Percentiles rank a stretch among this genome's conserved stretches.
Evolutionary conservation across 2,329 filamentous ascomycete species (phyloP).

Genomic region (Cadophora malorum): DNA sequence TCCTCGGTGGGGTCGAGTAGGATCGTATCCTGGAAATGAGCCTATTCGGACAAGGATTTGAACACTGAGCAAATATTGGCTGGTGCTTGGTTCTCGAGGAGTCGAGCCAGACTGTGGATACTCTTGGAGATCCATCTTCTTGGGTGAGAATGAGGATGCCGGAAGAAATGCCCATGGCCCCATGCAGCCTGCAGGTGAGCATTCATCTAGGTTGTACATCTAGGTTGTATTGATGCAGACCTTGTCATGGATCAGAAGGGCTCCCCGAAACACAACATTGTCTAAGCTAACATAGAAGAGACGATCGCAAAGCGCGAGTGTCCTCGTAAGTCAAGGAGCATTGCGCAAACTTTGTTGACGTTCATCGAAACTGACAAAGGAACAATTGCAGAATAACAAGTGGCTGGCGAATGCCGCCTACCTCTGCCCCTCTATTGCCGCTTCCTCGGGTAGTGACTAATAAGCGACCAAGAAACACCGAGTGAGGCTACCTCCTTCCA

Average conservation of each 20-base stretch:
- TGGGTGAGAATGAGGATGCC: background rate
- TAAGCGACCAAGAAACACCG: conserved; percentile 1
- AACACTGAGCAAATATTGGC: conserved; percentile 1
- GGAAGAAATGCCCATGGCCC: conserved; percentile 4
- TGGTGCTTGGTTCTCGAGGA: background rate
- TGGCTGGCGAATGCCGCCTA: background rate
- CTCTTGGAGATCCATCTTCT: conserved; percentile 6
- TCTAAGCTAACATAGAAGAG: background rate
- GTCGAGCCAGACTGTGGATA: conserved; percentile 6
- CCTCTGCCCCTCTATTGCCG: background rate
- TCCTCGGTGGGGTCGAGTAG: conserved; percentile 8
- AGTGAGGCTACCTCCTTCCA: conserved; percentile 1
- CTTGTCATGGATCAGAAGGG: background rate
- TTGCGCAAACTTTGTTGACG: background rate
- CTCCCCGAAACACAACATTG: background rate
- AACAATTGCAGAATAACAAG: no score
- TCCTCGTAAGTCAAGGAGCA: no score
- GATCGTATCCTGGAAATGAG: conserved; percentile 13
- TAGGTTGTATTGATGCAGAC: no score
- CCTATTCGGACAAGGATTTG: background rate
- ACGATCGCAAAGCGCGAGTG: background rate
- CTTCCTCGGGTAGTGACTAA: conserved; percentile 14
- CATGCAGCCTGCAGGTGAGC: no score
- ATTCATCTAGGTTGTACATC: background rate
- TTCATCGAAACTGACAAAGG: background rate